Evolutionary conservation across 352 stramenopile species (phyloP).

Genomic region (Blastocystis sp.): DNA sequence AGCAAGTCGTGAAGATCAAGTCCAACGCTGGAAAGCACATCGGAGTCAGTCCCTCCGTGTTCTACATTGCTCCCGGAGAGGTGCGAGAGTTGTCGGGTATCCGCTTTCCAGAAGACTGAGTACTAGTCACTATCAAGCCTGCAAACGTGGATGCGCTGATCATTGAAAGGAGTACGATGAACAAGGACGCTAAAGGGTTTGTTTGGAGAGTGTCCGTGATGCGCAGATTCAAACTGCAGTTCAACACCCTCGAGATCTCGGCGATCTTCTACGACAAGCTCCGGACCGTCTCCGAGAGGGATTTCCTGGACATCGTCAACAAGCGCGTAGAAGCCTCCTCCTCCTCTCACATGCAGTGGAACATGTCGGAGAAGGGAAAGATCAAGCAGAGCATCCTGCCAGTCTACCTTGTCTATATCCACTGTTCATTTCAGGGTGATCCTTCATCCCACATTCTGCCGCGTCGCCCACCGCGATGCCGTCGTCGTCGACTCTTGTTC

Average conservation of each 20-base stretch:
- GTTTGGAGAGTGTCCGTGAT: background rate
- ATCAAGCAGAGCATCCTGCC: slow-evolving; percentile 23
- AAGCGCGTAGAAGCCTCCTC: slow-evolving; percentile 27
- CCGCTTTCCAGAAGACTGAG: background rate
- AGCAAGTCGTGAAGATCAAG: slow-evolving; percentile 57
- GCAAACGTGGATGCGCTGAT: slow-evolving; percentile 38
- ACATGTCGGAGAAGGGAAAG: slow-evolving; percentile 24
- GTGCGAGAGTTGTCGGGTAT: slow-evolving; percentile 1
- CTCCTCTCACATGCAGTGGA: background rate
- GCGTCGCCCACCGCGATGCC: background rate
- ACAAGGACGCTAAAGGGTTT: background rate
- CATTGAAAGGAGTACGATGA: background rate
- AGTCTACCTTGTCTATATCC: slow-evolving; percentile 51
- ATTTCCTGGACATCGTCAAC: slow-evolving; percentile 41
- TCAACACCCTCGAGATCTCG: slow-evolving; percentile 43
- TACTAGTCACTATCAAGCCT: slow-evolving; percentile 25
- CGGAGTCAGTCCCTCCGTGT: slow-evolving; percentile 22
- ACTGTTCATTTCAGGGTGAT: background rate
- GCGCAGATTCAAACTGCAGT: slow-evolving; percentile 57
- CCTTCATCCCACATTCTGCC: background rate
- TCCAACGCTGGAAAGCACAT: slow-evolving; percentile 56
- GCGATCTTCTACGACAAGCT: slow-evolving; percentile 49
- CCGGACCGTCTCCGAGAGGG: background rate
- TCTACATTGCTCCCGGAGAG: background rate
- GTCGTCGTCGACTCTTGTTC: background rate